Base-by-base conservation (phyloP, 2,329 filamentous ascomycete species). In the Aspergillus ustus region DNA sequence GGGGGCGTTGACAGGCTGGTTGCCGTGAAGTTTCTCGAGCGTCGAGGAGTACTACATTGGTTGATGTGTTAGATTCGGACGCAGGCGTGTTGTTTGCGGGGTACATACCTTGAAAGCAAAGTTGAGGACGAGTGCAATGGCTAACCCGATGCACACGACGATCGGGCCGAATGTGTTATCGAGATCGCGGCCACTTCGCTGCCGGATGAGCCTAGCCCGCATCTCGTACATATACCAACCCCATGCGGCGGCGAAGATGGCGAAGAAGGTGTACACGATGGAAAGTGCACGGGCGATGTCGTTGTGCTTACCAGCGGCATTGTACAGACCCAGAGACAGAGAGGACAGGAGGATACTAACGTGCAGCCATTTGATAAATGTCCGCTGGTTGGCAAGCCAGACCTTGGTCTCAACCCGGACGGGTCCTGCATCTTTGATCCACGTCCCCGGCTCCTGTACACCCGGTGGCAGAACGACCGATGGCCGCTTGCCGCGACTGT, bases 351-450 rank as follows among this genome's bases (percentile, higher is more conserved):
- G 84, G 52, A 99, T 87, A 64, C 88, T 90, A 71, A 99, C 93
- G 76, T 98, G 93, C 81, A 98, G 92, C 95, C 95, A 99, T 78
- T 97, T 98, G 77, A 99, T 89, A 75, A 97, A 99, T 0, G 95
- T 99, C 64, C 95, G 90, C 80, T 99, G 94, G 78, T 99, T 99
- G 58, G 95, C 95, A 60, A 99, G 89, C 94, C 95, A 99, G 31
- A 99, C 94, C 79, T 99, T 99, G 64, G 92, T 93, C 80, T 99
- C 95, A 60, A 99, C 92, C 73, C 93, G 91, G 66, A 98, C 85
- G 40, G 93, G 91, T 3, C 95, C 94, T 37, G 90, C 86, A 78
- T 99, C 96, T 82, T 99, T 99, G 83, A 99, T 91, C 89, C 94
- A 96, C 67, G 88, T 84, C 8, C 85, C 87, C 1, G 95, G 95